Evolutionary conservation across 495 filamentous ascomycete species (phyloP).

Genomic region (Cercophora samala): DNA sequence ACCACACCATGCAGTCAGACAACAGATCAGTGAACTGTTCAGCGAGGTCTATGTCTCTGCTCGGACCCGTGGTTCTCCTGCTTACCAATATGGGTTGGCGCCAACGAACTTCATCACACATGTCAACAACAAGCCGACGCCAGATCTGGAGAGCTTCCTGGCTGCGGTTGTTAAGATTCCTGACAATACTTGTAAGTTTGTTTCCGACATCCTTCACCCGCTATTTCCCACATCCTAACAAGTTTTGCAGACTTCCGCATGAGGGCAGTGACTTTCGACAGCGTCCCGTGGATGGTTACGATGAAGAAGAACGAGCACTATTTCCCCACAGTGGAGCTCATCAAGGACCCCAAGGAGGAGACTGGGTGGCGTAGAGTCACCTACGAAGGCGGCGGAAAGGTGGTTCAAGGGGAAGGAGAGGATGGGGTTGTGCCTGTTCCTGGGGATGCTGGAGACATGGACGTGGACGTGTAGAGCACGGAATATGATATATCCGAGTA

Average conservation of each 20-base stretch:
- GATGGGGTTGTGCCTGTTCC: slow-evolving; percentile 39
- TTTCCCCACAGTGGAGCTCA: slow-evolving; percentile 86
- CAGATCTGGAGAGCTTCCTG: slow-evolving; percentile 75
- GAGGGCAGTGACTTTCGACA: slow-evolving; percentile 92
- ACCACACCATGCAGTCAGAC: slow-evolving; percentile 92
- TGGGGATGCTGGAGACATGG: slow-evolving; percentile 31
- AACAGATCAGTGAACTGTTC: slow-evolving; percentile 95
- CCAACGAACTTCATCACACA: slow-evolving; percentile 97
- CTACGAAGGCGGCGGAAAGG: slow-evolving; percentile 58
- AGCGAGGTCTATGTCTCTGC: slow-evolving; percentile 96
- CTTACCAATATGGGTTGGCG: slow-evolving; percentile 88
- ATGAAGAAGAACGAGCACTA: slow-evolving; percentile 99
- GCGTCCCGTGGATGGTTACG: slow-evolving; percentile 93
- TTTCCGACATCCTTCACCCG: neutral
- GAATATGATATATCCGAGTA: neutral
- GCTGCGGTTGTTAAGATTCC: slow-evolving; percentile 77
- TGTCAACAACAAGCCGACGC: slow-evolving; percentile 83
- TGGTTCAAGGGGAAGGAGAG: slow-evolving; percentile 46
- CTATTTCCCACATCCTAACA: slow-evolving; percentile 12
- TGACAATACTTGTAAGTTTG: slow-evolving; percentile 76
- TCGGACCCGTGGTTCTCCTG: slow-evolving; percentile 75
- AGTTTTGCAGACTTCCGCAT: slow-evolving; percentile 75
- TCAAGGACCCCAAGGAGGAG: slow-evolving; percentile 61
- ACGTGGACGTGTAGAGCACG: slow-evolving; percentile 21
- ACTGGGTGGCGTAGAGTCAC: slow-evolving; percentile 70